Evolutionary conservation across 805 yeast genomes (phyloP).

Genomic region (Wickerhamiella azyma): DNA sequence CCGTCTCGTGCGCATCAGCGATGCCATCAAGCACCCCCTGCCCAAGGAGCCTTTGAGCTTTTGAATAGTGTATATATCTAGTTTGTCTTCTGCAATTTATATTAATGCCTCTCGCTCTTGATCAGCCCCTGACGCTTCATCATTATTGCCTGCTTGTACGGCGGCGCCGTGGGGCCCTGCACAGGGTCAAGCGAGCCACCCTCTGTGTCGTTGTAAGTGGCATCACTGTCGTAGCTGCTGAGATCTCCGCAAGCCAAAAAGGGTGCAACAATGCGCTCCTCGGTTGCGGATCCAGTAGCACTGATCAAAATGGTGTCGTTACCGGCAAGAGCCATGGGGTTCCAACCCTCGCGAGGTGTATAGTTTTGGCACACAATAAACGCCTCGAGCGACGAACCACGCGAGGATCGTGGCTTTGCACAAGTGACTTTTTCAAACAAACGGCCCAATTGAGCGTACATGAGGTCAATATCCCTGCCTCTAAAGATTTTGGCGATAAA

Average conservation of each 20-base stretch:
- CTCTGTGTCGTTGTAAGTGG: conserved; percentile 56
- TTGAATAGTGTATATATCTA: not conserved
- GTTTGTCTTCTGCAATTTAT: not conserved
- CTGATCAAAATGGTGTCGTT: conserved; percentile 29
- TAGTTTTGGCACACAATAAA: conserved; percentile 87
- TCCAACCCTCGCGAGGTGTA: conserved; percentile 73
- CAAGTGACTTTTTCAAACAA: conserved; percentile 79
- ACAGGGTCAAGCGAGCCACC: conserved; percentile 68
- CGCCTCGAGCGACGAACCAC: conserved; percentile 90
- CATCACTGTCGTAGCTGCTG: conserved; percentile 82
- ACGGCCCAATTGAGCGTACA: conserved; percentile 83
- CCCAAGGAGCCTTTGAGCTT: conserved; percentile 9
- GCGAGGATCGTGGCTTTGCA: conserved; percentile 90
- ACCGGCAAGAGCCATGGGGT: conserved; percentile 36
- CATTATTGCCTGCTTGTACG: conserved; percentile 84
- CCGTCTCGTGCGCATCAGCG: conserved; percentile 57
- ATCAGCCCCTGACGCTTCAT: conserved; percentile 56
- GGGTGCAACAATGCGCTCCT: conserved; percentile 71
- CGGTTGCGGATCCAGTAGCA: conserved; percentile 22
- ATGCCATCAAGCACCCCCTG: conserved; percentile 40
- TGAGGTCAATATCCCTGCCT: conserved; percentile 86
- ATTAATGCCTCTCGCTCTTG: not conserved
- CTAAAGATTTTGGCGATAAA: conserved; percentile 95
- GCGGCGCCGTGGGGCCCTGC: conserved; percentile 93
- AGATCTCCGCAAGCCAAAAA: conserved; percentile 93